Percentiles rank a stretch among this genome's conserved stretches.
These are phyloP conservation scores for Metarhizium humberi DNA, from an alignment of 2,329 filamentous ascomycete species.

Conservation along the genomic window DNA sequence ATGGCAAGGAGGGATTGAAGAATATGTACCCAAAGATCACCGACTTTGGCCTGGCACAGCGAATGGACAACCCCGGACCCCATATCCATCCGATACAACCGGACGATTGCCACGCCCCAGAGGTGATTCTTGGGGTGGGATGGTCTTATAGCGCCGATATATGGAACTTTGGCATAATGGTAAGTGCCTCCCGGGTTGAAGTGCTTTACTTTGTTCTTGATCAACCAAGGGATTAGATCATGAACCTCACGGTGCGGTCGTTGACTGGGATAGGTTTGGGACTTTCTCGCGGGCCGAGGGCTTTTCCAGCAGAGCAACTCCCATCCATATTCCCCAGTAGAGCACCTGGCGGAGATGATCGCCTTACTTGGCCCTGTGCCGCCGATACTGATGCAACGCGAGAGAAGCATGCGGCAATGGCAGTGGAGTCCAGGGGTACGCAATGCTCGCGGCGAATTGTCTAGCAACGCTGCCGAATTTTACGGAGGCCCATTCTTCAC, in stretches of 20 bases:
- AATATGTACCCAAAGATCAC: constrained; percentile 3
- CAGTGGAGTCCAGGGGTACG: constrained; percentile 9
- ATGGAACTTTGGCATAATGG: constrained; percentile 13
- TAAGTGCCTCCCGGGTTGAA: neutral
- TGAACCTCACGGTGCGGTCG: neutral
- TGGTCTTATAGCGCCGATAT: constrained; percentile 14
- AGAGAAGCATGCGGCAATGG: constrained; percentile 11
- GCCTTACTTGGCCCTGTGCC: constrained; percentile 14
- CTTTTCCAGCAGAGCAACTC: constrained; percentile 10
- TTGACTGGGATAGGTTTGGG: constrained; percentile 12
- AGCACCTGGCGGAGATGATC: constrained; percentile 16
- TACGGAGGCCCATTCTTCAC: constrained; percentile 13
- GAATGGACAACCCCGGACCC: neutral
- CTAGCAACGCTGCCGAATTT: constrained; percentile 10
- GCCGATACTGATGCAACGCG: constrained; percentile 9
- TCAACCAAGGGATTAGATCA: too few relatives aligned
- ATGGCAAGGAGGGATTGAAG: neutral
- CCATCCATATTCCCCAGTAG: constrained; percentile 11
- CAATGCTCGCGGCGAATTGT: constrained; percentile 9
- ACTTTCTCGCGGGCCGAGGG: constrained; percentile 13
- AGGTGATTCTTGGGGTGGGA: constrained; percentile 11
- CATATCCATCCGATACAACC: constrained; percentile 13
- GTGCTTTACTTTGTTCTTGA: too few relatives aligned
- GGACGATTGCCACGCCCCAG: constrained; percentile 12
- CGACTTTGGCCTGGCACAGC: constrained; percentile 4